phyloP scores from a whole-genome alignment of 78 protist species.

The Planoprotostelium fungivorum region DNA sequence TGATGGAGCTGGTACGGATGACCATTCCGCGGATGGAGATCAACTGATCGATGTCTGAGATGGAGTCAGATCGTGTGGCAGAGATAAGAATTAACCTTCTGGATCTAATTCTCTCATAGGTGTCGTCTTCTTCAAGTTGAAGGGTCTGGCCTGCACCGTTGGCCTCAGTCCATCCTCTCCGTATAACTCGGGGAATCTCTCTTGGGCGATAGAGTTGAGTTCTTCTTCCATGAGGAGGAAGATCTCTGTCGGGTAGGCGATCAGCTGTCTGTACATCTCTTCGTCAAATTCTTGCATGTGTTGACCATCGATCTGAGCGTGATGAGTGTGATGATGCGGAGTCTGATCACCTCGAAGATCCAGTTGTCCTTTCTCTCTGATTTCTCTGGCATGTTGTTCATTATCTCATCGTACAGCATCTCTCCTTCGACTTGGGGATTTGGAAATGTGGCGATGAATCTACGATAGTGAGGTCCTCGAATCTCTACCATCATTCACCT shows the following conservation, averaged over 20 bases:
- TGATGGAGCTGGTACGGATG: conserved; percentile 63
- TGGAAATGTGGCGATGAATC: neutral
- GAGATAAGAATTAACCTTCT: neutral
- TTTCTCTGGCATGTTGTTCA: neutral
- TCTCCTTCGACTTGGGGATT: neutral
- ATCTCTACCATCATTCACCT: neutral
- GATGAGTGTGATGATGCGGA: no score
- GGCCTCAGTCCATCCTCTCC: neutral
- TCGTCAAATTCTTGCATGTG: neutral
- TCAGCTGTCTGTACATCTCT: neutral
- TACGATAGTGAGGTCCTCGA: neutral
- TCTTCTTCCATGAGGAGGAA: neutral
- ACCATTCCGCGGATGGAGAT: conserved; percentile 92
- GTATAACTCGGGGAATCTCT: neutral
- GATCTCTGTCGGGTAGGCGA: neutral
- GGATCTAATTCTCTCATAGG: conserved; percentile 87
- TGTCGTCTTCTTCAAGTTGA: conserved; percentile 37
- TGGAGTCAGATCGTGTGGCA: neutral
- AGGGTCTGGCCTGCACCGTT: conserved; percentile 16
- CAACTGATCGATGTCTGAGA: conserved; percentile 81
- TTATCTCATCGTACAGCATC: neutral
- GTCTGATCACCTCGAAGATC: neutral
- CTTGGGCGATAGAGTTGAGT: neutral
- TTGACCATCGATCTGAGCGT: neutral
- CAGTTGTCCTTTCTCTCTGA: neutral